A percentile compares a stretch with the other conserved stretches of the same genome.
Conservation (phyloP, 305 asterid genomes). For the Fraxinus nigra region DNA sequence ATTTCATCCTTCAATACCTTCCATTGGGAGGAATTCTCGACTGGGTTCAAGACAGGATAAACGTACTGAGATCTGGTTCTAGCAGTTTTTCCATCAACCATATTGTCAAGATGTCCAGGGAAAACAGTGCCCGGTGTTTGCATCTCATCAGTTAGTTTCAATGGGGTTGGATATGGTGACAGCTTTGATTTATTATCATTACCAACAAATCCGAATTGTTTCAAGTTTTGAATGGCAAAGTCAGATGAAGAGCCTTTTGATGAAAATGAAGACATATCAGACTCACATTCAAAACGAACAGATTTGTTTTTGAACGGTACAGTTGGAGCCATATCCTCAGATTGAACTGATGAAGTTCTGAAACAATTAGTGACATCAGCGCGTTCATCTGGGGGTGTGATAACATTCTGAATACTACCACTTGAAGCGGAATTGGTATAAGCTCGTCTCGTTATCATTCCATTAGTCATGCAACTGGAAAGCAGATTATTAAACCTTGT, state of each 20-base stretch:
- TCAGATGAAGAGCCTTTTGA: conserved; percentile 50
- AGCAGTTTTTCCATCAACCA: conserved; percentile 40
- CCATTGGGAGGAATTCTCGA: conserved; percentile 36
- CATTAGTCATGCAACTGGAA: conserved; percentile 59
- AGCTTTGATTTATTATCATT: conserved; percentile 27
- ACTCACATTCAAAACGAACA: conserved; percentile 45
- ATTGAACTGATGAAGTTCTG: conserved; percentile 39
- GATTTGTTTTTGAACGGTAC: conserved; percentile 39
- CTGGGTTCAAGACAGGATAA: conserved; percentile 46
- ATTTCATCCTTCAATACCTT: conserved; percentile 38
- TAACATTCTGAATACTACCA: conserved; percentile 33
- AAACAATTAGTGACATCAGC: conserved; percentile 29
- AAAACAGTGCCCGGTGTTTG: conserved; percentile 90
- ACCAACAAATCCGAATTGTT: conserved; percentile 38
- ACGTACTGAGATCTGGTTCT: conserved; percentile 66
- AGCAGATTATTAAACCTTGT: conserved; percentile 16
- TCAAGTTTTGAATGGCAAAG: conserved; percentile 35
- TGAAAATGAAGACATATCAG: conserved; percentile 39
- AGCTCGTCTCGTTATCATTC: conserved; percentile 32
- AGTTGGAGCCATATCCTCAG: conserved; percentile 28
- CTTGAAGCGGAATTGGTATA: conserved; percentile 35
- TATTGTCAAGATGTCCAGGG: conserved; percentile 49
- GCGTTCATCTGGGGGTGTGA: conserved; percentile 23
- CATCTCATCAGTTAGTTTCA: conserved; percentile 74
- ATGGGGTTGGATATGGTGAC: conserved; percentile 75